Evolutionary conservation across 2,329 filamentous ascomycete species (phyloP).

Genomic region (Ceratocystis huliohia): DNA sequence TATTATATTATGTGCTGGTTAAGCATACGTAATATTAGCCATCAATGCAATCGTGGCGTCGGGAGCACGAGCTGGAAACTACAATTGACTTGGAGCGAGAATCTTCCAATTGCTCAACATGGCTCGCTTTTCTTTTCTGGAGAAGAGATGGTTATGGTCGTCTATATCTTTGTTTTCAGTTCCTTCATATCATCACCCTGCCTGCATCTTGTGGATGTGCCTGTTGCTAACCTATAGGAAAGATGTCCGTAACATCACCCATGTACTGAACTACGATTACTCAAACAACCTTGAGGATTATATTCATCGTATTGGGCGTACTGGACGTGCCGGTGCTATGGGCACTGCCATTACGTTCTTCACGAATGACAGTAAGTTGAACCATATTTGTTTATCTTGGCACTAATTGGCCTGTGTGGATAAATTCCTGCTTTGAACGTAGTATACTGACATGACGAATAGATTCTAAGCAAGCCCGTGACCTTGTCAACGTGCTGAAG

Average conservation of each 20-base stretch:
- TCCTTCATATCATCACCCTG: conserved; percentile 38
- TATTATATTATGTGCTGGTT: neutral
- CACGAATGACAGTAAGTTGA: conserved; percentile 92
- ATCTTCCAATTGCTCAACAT: neutral
- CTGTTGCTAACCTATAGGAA: conserved; percentile 35
- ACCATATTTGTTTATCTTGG: neutral
- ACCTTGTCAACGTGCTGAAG: conserved; percentile 80
- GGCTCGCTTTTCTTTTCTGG: neutral
- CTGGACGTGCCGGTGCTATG: conserved; percentile 83
- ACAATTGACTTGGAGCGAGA: neutral
- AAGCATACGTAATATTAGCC: neutral
- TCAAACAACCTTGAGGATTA: conserved; percentile 99
- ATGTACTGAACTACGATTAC: conserved; percentile 99
- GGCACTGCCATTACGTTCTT: conserved; percentile 98
- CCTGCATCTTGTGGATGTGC: conserved; percentile 50
- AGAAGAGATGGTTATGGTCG: conserved; percentile 7
- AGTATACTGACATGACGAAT: conserved; percentile 27
- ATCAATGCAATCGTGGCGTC: conserved; percentile 16
- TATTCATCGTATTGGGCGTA: conserved; percentile 92
- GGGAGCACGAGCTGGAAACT: conserved; percentile 12
- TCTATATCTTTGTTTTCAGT: conserved; percentile 38
- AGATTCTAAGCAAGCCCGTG: conserved; percentile 93
- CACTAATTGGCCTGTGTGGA: neutral
- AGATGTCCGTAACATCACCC: conserved; percentile 99
- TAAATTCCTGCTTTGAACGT: neutral